phyloP scores from a whole-genome alignment of 192 early-diverging fungal species.

The Coemansia umbellata region DNA sequence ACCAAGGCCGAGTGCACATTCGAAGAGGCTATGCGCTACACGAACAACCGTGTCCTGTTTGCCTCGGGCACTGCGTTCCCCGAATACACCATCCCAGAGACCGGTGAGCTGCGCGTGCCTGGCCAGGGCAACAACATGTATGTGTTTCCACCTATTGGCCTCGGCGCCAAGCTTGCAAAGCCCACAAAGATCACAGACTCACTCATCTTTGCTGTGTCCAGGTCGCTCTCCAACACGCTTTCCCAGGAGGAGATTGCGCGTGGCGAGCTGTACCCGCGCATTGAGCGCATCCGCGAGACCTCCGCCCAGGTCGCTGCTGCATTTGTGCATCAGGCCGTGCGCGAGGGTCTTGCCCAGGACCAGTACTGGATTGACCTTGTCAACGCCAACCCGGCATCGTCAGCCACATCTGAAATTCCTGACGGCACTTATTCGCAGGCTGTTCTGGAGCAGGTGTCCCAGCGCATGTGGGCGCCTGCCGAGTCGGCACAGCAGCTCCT shows the following conservation, averaged over 20 bases:
- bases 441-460: slow-evolving; percentile 35
- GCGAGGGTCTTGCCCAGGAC: slow-evolving; percentile 58
- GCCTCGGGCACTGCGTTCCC: slow-evolving; percentile 96
- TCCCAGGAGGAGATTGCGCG: slow-evolving; percentile 62
- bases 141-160: slow-evolving; percentile 93
- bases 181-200: slow-evolving; percentile 67
- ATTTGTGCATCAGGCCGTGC: slow-evolving; percentile 68
- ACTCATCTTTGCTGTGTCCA: slow-evolving; percentile 79
- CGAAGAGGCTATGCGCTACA: slow-evolving; percentile 81
- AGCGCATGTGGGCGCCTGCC: slow-evolving; percentile 45
- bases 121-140: slow-evolving; percentile 97
- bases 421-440: slow-evolving; percentile 45
- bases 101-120: slow-evolving; percentile 49
- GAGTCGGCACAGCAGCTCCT: slow-evolving; percentile 26
- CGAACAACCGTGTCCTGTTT: slow-evolving; percentile 88
- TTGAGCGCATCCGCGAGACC: slow-evolving; percentile 83
- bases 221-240: slow-evolving; percentile 72
- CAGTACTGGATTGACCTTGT: slow-evolving; percentile 49
- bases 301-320: slow-evolving; percentile 77
- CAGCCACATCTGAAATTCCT: slow-evolving; percentile 20
- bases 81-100: slow-evolving; percentile 60
- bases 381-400: slow-evolving; percentile 31
- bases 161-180: slow-evolving; percentile 76
- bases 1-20: slow-evolving; percentile 94
- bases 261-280: slow-evolving; percentile 77